Evolutionary conservation across 1,284 basidiomycete species (phyloP).

Genomic region (Cerrena zonata): DNA sequence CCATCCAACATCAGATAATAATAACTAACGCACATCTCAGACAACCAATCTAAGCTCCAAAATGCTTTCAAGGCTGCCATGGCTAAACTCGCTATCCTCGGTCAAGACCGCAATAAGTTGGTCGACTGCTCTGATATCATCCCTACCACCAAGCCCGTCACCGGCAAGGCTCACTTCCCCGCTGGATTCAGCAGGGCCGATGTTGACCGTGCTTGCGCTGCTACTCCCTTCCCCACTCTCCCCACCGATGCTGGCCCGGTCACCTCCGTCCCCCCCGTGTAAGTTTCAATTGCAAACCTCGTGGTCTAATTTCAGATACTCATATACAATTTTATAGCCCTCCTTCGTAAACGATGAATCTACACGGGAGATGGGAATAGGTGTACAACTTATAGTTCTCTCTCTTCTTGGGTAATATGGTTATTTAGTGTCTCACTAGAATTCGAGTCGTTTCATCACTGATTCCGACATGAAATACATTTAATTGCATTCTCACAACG

Average conservation of each 20-base stretch:
- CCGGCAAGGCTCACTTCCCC: conserved; percentile 4
- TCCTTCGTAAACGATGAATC: not conserved
- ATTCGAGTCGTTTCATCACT: too few species aligned
- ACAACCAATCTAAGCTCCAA: conserved; percentile 9
- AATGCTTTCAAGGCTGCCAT: conserved; percentile 8
- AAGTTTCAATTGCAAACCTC: conserved; percentile 1
- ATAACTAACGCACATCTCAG: too few species aligned
- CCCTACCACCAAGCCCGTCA: conserved; percentile 1
- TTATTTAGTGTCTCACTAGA: too few species aligned
- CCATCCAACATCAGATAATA: too few species aligned
- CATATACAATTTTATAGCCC: not conserved
- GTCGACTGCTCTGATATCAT: conserved; percentile 8
- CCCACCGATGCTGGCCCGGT: conserved; percentile 12
- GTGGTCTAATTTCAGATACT: not conserved
- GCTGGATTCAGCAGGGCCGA: conserved; percentile 4
- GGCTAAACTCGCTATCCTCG: conserved; percentile 6
- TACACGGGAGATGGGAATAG: not conserved
- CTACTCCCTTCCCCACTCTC: conserved; percentile 12
- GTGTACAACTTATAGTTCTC: not conserved
- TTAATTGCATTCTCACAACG: too few species aligned
- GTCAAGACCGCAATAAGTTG: not conserved
- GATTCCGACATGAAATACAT: too few species aligned
- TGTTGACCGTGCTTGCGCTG: conserved; percentile 13
- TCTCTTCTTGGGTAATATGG: not conserved
- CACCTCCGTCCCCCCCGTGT: conserved; percentile 9